Base-by-base conservation (phyloP, 2,329 filamentous ascomycete genomes). In the Neospermospora avenae region DNA sequence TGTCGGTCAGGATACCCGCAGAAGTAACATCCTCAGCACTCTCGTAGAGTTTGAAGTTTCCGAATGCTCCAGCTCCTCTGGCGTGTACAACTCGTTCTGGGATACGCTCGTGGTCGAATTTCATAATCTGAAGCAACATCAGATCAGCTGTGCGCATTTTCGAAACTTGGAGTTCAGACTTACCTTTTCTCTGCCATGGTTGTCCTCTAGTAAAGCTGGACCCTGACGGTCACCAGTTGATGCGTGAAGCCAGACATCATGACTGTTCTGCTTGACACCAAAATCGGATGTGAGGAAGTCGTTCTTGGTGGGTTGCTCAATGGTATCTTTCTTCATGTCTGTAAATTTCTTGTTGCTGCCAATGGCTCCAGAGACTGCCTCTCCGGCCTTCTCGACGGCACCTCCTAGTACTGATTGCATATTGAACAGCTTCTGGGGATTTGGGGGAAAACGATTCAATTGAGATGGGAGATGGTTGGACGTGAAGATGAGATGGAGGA, bases 241-340 rank as follows among this genome's bases (percentile, higher is more conserved):
- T 4, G 87, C 80, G 55, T 83, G 84, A 57, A 96, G 77, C 90
- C 90, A 95, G 71, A 92, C 82, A 69, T 96, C 91, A 0, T 87
- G 87, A 68, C 88, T 88, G 44, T 78, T 77, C 69, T 91, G 82
- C 74, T 87, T 90, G 28, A 88, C 84, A 22, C 91, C 91, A 75
- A 82, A 90, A 69, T 96, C 91, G 52, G 87, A 88, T 0, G 90
- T 93, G 65, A 92, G 84, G 41, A 82, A 80, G 34, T 81, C 78
- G 39, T 84, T 80, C 53, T 81, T 74, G 46, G 81, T 76, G 1
- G 84, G 79, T 70, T n/a, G n/a, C n/a, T 90, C 80, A 57, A 84
- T 81, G 3, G 77, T 88, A 63, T 86, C 56, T 4, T 55, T 55
- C 58, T 67, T 65, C 61, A 72, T 62, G 24, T 71, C 66, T 10